Conservation (phyloP, 78 protist genomes). For the Planoprotostelium fungivorum region DNA sequence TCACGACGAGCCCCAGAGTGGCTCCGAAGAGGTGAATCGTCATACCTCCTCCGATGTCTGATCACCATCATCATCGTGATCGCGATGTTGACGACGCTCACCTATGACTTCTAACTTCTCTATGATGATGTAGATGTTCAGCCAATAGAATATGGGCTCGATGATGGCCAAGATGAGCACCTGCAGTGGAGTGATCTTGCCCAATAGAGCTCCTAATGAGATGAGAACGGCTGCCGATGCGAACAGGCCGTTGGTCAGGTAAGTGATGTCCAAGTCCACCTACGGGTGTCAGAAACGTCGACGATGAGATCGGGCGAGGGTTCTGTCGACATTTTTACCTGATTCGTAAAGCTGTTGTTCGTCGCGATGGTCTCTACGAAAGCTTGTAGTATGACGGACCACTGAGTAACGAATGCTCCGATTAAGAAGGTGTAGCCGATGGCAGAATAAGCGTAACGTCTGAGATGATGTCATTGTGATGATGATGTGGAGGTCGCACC, state of each 20-base stretch:
- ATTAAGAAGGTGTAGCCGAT: constrained; percentile 74
- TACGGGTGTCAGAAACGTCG: too few relatives aligned
- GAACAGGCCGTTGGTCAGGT: constrained; percentile 37
- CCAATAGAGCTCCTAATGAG: constrained; percentile 89
- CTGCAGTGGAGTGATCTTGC: constrained; percentile 77
- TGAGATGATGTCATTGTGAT: not conserved
- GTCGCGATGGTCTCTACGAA: constrained; percentile 45
- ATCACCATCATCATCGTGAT: not conserved
- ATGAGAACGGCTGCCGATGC: constrained; percentile 91
- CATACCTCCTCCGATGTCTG: constrained; percentile 93
- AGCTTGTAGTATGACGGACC: constrained; percentile 59
- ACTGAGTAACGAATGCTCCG: constrained; percentile 65
- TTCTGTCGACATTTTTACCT: too few relatives aligned
- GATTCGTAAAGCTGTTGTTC: not conserved
- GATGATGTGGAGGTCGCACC: not conserved
- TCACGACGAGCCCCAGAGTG: constrained; percentile 80
- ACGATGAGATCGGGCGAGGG: too few relatives aligned
- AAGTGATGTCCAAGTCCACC: constrained; percentile 38
- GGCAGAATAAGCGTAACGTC: constrained; percentile 59
- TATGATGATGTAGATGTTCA: constrained; percentile 59
- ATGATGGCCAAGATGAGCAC: constrained; percentile 67
- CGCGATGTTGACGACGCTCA: not conserved
- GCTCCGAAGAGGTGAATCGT: constrained; percentile 90
- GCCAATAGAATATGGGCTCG: constrained; percentile 67
- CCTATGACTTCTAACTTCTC: constrained; percentile 29